phyloP scores from a whole-genome alignment of 768 basidiomycete genomes.

The Pleurotus sapidus region DNA sequence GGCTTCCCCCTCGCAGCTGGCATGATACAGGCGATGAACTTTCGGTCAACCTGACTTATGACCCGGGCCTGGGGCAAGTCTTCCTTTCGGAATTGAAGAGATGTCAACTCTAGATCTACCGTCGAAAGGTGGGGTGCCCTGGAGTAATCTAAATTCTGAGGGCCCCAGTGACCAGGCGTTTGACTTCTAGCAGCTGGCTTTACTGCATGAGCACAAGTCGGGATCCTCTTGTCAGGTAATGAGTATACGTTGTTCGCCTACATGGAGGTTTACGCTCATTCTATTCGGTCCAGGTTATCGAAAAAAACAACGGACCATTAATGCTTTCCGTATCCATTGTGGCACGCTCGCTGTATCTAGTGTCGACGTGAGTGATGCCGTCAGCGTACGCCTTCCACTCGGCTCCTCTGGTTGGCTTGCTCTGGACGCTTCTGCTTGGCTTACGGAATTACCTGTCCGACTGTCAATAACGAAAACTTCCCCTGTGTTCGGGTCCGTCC shows the following conservation, averaged over 20 bases:
- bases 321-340: conserved; percentile 60
- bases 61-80: conserved; percentile 58
- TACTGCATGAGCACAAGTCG: not conserved
- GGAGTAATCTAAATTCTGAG: too few relatives aligned
- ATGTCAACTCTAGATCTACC: conserved; percentile 7
- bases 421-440: conserved; percentile 18
- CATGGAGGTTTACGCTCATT: not conserved
- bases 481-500: conserved; percentile 65
- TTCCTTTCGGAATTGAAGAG: conserved; percentile 43
- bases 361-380: conserved; percentile 11
- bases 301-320: conserved; percentile 40
- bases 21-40: conserved; percentile 82
- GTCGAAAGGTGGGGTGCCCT: too few relatives aligned
- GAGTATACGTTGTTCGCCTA: conserved; percentile 60
- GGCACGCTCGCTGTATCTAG: conserved; percentile 35
- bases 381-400: conserved; percentile 13
- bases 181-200: conserved; percentile 8
- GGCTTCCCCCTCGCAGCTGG: conserved; percentile 17
- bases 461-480: conserved; percentile 58
- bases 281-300: too few relatives aligned
- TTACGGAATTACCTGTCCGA: conserved; percentile 69
- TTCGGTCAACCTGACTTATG: conserved; percentile 84
- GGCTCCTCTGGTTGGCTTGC: conserved; percentile 9
- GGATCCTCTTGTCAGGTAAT: conserved; percentile 15
- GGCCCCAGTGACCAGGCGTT: too few relatives aligned